Evolutionary conservation across 805 yeast genomes (phyloP).

Genomic region (Schwanniomyces polymorphus): DNA sequence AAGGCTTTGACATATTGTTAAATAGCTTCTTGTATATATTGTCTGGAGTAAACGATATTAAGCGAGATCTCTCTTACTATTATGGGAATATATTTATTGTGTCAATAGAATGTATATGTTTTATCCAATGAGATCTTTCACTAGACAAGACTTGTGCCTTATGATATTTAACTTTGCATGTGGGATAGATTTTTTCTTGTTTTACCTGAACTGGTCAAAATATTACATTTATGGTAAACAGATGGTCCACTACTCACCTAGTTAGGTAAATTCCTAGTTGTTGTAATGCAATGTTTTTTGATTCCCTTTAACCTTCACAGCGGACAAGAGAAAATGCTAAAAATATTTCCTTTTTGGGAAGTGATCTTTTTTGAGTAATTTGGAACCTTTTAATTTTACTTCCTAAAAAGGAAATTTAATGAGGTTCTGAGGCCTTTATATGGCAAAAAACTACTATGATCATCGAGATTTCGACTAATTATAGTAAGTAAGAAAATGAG

Average conservation of each 20-base stretch:
- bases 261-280: not conserved
- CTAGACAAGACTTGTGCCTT: no score
- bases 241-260: not conserved
- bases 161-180: not conserved
- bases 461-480: not conserved
- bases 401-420: slow-evolving; percentile 19
- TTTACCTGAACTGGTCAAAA: not conserved
- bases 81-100: no score
- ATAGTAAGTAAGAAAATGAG: not conserved
- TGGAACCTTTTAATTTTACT: slow-evolving; percentile 13
- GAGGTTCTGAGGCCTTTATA: not conserved
- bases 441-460: not conserved
- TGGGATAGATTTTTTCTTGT: not conserved
- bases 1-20: no score
- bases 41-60: no score
- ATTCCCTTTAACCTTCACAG: not conserved
- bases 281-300: not conserved
- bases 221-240: no score
- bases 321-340: not conserved
- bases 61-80: no score
- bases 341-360: slow-evolving; percentile 19
- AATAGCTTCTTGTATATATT: no score
- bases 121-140: no score
- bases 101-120: no score
- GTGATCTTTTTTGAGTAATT: slow-evolving; percentile 2